Base-by-base conservation (phyloP, 169 alveolate species). In the Cryptosporidium meleagridis region DNA sequence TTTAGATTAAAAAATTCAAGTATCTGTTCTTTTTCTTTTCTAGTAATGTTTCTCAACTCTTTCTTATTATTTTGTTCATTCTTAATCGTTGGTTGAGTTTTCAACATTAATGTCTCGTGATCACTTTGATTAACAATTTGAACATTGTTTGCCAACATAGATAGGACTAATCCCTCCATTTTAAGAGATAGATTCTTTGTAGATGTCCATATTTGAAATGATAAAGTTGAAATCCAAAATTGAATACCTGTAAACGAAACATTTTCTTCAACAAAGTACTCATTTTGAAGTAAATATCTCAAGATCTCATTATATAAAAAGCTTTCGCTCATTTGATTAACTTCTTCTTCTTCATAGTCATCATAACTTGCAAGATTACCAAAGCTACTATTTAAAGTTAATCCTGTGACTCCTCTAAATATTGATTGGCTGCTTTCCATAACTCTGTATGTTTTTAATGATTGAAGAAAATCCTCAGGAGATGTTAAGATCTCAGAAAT, bases 381-480 rank as follows among this genome's bases (percentile, higher is more conserved):
- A 65, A 80, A 62, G 33, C 44, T 51, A n/a, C 55, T 80, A 29
- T 65, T 65, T 10, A 65, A n/a, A 33, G 72, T 65, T 3, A 65
- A 16, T 37, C 72, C 72, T 8, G 72, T 37, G 21, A 62, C 35
- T 14, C 75, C 89, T 41, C 59, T 80, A 37, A 59, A 80, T 23
- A 80, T 5, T 2, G 89, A 80, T 51, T 80, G 80, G n/a, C 89
- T 80, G 0, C 89, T 80, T 37, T 80, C 89, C 75, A 80, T 80
- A 16, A 80, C 75, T n/a, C 65, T 26, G 21, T 61, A 80, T 18
- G 89, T 62, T 26, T 80, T 80, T 35, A 62, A 41, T 26, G 73
- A 62, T 7, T 62, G 55, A 18, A 80, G 37, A 26, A 80, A 59
- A 53, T 62, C 67, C 9, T 80, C 52, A 3, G 89, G 89, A 8